phyloP scores from a whole-genome alignment of 495 filamentous ascomycete genomes.

The Podospora appendiculata region DNA sequence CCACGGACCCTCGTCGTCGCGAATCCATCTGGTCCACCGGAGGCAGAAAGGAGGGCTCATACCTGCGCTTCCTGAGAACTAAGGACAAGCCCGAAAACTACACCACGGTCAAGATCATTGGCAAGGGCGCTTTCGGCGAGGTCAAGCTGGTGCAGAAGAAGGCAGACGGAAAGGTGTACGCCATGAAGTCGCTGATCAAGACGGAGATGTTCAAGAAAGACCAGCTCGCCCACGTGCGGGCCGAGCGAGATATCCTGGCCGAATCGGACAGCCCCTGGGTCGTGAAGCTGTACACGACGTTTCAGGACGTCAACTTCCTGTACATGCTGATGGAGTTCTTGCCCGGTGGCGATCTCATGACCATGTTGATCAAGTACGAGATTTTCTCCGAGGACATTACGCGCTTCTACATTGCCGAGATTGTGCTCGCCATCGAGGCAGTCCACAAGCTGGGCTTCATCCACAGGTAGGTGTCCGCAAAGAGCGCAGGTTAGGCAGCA shows the following conservation, averaged over 20 bases:
- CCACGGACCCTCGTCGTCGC: conserved; percentile 62
- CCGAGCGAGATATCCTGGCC: conserved; percentile 93
- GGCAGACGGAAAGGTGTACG: conserved; percentile 94
- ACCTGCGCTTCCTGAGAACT: conserved; percentile 88
- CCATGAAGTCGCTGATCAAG: conserved; percentile 96
- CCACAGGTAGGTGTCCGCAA: conserved; percentile 60
- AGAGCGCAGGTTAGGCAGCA: neutral
- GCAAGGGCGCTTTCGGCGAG: conserved; percentile 98
- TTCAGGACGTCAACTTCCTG: conserved; percentile 90
- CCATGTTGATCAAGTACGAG: conserved; percentile 99
- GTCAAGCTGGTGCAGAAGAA: conserved; percentile 95
- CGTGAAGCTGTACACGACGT: conserved; percentile 94
- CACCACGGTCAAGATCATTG: conserved; percentile 91
- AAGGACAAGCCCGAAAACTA: conserved; percentile 90
- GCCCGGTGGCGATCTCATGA: conserved; percentile 97
- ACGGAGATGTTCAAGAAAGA: conserved; percentile 99
- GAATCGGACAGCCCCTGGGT: conserved; percentile 99
- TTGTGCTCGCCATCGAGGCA: conserved; percentile 93
- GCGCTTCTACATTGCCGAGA: conserved; percentile 98
- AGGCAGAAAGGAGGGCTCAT: conserved; percentile 78
- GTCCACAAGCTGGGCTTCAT: conserved; percentile 98
- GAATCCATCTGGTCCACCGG: conserved; percentile 69
- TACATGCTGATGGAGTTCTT: conserved; percentile 99
- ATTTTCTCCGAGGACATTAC: conserved; percentile 99
- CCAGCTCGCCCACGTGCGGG: conserved; percentile 95